These are phyloP conservation scores for Abelmoschus esculentus DNA, from an alignment of 345 rosid species.

Conservation along the genomic window DNA sequence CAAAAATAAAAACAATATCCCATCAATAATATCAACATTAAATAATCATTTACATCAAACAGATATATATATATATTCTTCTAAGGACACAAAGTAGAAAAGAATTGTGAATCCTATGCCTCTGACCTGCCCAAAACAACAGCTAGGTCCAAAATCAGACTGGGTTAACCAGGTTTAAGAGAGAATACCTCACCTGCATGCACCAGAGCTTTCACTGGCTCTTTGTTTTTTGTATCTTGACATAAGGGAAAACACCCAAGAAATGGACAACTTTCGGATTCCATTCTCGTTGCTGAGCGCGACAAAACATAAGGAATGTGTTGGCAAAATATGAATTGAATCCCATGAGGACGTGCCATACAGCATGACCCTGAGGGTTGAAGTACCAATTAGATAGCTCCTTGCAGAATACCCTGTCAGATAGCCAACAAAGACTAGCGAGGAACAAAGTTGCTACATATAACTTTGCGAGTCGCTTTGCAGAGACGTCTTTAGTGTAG, in stretches of 20 bases:
- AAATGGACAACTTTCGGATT: slow-evolving; percentile 49
- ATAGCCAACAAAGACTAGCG: slow-evolving; percentile 72
- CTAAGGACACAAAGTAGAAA: neutral
- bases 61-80: neutral
- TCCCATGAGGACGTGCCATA: slow-evolving; percentile 88
- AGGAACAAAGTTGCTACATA: slow-evolving; percentile 54
- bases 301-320: slow-evolving; percentile 93
- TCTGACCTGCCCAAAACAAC: slow-evolving; percentile 9
- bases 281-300: slow-evolving; percentile 81
- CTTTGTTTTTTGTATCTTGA: slow-evolving; percentile 76
- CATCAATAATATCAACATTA: slow-evolving; percentile 5
- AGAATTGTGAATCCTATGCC: slow-evolving; percentile 9
- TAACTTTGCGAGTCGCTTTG: slow-evolving; percentile 69
- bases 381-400: slow-evolving; percentile 51
- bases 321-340: slow-evolving; percentile 86
- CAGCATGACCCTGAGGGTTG: slow-evolving; percentile 88
- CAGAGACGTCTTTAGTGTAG: slow-evolving; percentile 53
- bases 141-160: slow-evolving; percentile 3
- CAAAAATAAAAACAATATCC: neutral
- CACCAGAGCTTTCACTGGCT: slow-evolving; percentile 27
- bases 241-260: slow-evolving; percentile 66
- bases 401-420: slow-evolving; percentile 57
- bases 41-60: slow-evolving; percentile 10
- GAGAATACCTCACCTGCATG: neutral
- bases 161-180: neutral